Evolutionary conservation across 345 rosid species (phyloP), one percentile per base, ranked within the genome.

Genomic region (Physaria fendleri): DNA sequence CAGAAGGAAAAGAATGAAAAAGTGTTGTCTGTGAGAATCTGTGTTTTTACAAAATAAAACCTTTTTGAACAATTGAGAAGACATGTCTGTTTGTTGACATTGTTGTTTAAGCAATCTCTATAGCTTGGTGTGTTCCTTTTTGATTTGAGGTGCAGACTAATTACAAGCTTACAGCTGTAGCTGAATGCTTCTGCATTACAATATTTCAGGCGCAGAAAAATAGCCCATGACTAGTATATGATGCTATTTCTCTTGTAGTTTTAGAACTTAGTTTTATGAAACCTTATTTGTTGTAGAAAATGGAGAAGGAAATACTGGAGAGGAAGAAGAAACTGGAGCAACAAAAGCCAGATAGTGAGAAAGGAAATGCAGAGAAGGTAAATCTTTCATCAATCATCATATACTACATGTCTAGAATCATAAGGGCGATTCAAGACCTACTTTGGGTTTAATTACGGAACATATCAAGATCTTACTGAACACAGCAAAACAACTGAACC

Each of bases 271-370:
- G 14, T 41, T 21, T 44, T 68, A 51, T 22, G 12, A 23, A 22
- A n/a, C 27, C 17, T 18, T 9, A 40, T 43, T 56, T 4, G 17
- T 12, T 69, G 71, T 28, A 90, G 97, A 90, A 84, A 87, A 81
- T 80, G 97, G 95, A 84, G 92, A 80, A 69, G 77, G 92, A 90
- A 78, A 78, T 54, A 78, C 6, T 58, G 56, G 93, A 87, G 79
- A 87, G 66, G 65, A 66, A 49, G 88, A 82, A 40, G 71, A 84
- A 81, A 69, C 81, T 82, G 8, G 85, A 76, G 65, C 79, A 82
- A 59, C 85, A 74, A 10, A 84, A 76, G 80, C 56, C 72, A 1
- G 77, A 62, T 49, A 78, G 50, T 37, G 84, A 82, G 64, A 85
- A 81, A 58, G 79, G 71, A 59, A 67, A 64, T 56, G 68, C 76